These are phyloP conservation scores for Leccinum longicurvipes DNA, from an alignment of 768 basidiomycete genomes.

Conservation along the genomic window DNA sequence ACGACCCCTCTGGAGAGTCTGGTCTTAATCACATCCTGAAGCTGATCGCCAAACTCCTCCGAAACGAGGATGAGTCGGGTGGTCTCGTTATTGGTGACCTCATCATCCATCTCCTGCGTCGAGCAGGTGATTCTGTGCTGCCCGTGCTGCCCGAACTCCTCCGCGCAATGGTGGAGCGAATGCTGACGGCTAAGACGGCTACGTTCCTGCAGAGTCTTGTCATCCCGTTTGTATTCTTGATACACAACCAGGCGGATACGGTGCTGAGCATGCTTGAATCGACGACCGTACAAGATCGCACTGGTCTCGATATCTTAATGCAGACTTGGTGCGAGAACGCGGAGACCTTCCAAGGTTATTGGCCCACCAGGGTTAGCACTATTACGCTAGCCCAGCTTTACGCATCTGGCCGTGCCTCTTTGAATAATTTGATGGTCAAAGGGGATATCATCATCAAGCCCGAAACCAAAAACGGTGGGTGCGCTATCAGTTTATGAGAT, in stretches of 20 bases:
- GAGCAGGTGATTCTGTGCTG: constrained; percentile 73
- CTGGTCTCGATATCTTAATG: constrained; percentile 83
- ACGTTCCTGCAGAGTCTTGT: constrained; percentile 91
- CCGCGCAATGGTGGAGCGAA: constrained; percentile 76
- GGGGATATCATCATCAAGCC: constrained; percentile 88
- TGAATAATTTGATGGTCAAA: constrained; percentile 74
- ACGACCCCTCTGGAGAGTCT: constrained; percentile 57
- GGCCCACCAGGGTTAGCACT: constrained; percentile 84
- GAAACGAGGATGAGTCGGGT: constrained; percentile 83
- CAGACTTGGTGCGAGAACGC: constrained; percentile 94
- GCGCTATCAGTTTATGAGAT: constrained; percentile 6
- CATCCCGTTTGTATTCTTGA: constrained; percentile 90
- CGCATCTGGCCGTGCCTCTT: constrained; percentile 55
- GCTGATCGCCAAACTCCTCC: constrained; percentile 74
- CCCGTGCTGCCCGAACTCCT: constrained; percentile 87
- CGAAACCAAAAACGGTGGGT: constrained; percentile 77
- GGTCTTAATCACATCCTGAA: constrained; percentile 75
- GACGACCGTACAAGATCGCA: constrained; percentile 54
- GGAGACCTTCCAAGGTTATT: constrained; percentile 92
- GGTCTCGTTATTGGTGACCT: constrained; percentile 93
- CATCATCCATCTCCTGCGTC: constrained; percentile 87
- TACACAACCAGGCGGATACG: constrained; percentile 80
- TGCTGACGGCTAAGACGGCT: constrained; percentile 83
- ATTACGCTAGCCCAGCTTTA: constrained; percentile 79
- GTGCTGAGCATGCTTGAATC: constrained; percentile 76